Percentiles rank a stretch among this genome's conserved stretches.
Evolutionary conservation across 331 rosid species (phyloP).

Genomic region (Acacia concinna): DNA sequence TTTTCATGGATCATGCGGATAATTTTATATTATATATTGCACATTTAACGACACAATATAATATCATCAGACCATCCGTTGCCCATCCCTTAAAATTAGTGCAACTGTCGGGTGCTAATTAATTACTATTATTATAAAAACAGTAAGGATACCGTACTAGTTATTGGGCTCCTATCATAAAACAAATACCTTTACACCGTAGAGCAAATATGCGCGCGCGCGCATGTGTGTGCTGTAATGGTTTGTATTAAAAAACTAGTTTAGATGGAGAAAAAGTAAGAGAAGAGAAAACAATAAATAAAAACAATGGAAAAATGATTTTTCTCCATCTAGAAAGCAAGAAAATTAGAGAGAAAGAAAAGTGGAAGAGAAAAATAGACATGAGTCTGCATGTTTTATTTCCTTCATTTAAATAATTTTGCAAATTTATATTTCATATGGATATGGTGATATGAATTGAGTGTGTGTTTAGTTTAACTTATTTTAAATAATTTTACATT

Average conservation of each 20-base stretch:
- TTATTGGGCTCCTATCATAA: not conserved
- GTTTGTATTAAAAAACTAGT: not conserved
- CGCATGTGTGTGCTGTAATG: not conserved
- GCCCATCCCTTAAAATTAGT: not conserved
- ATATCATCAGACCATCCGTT: not conserved
- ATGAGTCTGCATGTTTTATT: not conserved
- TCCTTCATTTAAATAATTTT: not conserved
- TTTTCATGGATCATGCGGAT: not conserved
- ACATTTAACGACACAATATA: not conserved
- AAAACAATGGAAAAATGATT: not conserved
- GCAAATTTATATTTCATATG: too few species aligned
- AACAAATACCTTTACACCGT: not conserved
- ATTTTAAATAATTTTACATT: too few species aligned
- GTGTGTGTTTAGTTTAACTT: too few species aligned
- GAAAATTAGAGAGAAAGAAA: not conserved
- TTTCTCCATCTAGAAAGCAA: not conserved
- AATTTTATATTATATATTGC: not conserved
- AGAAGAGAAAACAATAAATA: not conserved
- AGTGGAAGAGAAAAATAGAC: not conserved
- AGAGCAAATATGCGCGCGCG: not conserved
- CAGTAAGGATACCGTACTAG: not conserved
- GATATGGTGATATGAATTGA: too few species aligned
- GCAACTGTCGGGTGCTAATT: not conserved
- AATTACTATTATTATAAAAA: not conserved
- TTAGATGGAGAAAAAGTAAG: not conserved